Base-by-base conservation (phyloP, 805 yeast genomes). In the Teunomyces atbi region DNA sequence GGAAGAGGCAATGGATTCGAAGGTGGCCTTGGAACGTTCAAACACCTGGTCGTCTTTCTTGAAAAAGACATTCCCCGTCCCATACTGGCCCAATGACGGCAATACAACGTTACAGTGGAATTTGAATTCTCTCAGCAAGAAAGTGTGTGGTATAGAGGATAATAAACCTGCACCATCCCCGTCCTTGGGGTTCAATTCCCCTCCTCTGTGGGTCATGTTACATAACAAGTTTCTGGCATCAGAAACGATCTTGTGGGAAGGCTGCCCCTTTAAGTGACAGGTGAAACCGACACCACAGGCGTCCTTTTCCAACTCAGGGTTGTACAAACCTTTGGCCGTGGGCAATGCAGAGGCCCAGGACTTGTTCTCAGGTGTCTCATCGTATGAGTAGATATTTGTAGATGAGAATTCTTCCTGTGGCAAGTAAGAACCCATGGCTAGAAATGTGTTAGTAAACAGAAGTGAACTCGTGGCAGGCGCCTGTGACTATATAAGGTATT, bases 251-350 rank as follows among this genome's bases (percentile, higher is more conserved):
- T 91, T 90, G 74, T 94, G 99, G 45, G 95, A 84, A 21, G 83
- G 79, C 26, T 76, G 64, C 47, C 97, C 97, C 67, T 90, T 89
- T 71, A 91, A 86, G 73, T 92, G 89, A 66, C 97, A 89, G 40
- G 96, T 89, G 69, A 92, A 92, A 52, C 99, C 99, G 42, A 94
- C 98, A 73, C 99, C 99, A 78, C 99, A 92, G 41, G 97, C 97
- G 62, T 92, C 99, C 61, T 89, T 89, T 66, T 92, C 99, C 58
- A 76, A 81, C 47, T 87, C 94, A 8, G 98, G 99, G 66, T 94
- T 89, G 69, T 92, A 92, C 45, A 92, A 82, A 30, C 96, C 98
- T 69, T 90, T 85, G 55, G 83, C 82, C 38, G 80, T 78, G 41
- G 98, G 98, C 53, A 92, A 76, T 7, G 94, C 78, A 41, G 86